phyloP scores from a whole-genome alignment of 805 yeast species.

The Barnettozyma populi region DNA sequence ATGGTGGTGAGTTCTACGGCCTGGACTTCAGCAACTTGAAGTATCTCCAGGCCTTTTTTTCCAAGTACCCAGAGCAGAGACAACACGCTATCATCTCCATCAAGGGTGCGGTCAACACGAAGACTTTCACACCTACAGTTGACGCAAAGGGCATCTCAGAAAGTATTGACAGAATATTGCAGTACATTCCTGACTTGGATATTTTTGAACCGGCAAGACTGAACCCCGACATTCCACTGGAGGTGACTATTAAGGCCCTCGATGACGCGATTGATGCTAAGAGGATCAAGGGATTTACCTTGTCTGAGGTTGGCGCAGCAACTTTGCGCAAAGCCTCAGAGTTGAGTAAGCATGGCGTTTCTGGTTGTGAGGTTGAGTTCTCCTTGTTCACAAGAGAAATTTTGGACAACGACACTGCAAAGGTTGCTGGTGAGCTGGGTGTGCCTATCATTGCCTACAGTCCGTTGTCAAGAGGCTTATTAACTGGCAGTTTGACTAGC shows the following conservation, averaged over 20 bases:
- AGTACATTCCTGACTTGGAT: constrained; percentile 43
- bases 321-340: constrained; percentile 55
- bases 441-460: constrained; percentile 77
- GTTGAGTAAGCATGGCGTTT: constrained; percentile 45
- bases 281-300: constrained; percentile 62
- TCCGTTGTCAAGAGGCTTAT: constrained; percentile 74
- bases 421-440: constrained; percentile 46
- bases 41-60: constrained; percentile 52
- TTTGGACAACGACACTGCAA: constrained; percentile 56
- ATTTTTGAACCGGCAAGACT: constrained; percentile 72
- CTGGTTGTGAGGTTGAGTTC: constrained; percentile 73
- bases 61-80: constrained; percentile 48
- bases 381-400: constrained; percentile 67
- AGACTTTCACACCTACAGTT: constrained; percentile 42
- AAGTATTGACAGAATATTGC: constrained; percentile 41
- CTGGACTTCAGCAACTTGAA: constrained; percentile 45
- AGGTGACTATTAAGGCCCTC: constrained; percentile 51
- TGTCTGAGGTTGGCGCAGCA: constrained; percentile 64
- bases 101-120: constrained; percentile 55
- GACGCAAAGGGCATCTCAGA: constrained; percentile 39
- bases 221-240: constrained; percentile 50
- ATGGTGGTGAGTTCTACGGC: constrained; percentile 81
- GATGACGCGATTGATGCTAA: constrained; percentile 59
- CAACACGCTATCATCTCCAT: constrained; percentile 54
- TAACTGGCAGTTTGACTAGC: constrained; percentile 56